Base-by-base conservation (phyloP, 257 asterid genomes). In the Solanum lycopersicoides region DNA sequence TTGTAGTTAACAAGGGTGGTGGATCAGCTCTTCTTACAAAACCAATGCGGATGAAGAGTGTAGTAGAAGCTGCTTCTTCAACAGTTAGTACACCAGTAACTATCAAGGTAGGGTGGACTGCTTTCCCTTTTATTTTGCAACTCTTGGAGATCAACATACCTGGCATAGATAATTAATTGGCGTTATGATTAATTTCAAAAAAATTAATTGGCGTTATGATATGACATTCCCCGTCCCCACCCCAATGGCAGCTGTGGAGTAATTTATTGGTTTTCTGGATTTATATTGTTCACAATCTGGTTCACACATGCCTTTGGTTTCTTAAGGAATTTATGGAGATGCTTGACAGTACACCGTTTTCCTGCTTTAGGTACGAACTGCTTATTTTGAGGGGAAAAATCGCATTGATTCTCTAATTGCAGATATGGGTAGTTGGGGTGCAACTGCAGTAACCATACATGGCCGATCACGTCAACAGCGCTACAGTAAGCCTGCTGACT, bases 401-500 rank as follows among this genome's bases (percentile, higher is more conserved):
- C 95, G 99, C 53, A 88, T 96, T 11, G 99, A 97, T 91, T 93
- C 99, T 73, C 86, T 96, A 87, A 95, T 96, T 86, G 89, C 93
- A 59, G 98, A 96, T 86, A 91, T 96, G 85, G 96, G 94, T 89
- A 93, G 90, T 90, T 97, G 99, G 97, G 99, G 99, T 80, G 95
- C 95, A 83, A 90, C 91, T 91, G 98, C 98, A 71, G 92, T 97
- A 41, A 95, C 99, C 74, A 88, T 97, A 89, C 99, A 97, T 56
- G 99, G 99, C n/a, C 93, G 99, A 73, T 95, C 98, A 75, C 94
- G 99, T 42, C 99, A 97, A 77, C 99, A 97, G 83, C 94, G 98
- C 30, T 97, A 97, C 90, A 94, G 95, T 93, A 97, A 97, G 89
- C 96, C 93, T 86, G 99, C 98, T 86, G 96, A 96, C 85, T 97